phyloP scores from a whole-genome alignment of 225 moss, liverwort and hornwort species.

The Polytrichum commune region DNA sequence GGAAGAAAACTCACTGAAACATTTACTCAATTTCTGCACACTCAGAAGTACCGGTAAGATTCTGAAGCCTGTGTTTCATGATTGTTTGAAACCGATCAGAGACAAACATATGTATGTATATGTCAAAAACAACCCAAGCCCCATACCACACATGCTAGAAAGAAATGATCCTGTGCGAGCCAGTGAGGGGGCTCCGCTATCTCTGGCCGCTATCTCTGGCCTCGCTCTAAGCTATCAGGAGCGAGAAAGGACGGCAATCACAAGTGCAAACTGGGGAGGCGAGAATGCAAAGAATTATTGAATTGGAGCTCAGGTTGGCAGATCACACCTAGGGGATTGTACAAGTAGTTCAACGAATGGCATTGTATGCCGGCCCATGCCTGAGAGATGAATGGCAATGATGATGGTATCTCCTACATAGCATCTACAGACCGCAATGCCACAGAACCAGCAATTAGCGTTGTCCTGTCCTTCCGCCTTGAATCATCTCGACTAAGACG shows the following conservation, averaged over 20 bases:
- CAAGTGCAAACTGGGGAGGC: conserved; percentile 1
- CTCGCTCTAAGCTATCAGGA: conserved; percentile 2
- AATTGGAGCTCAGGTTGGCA: conserved; percentile 9
- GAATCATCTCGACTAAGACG: conserved; percentile 27
- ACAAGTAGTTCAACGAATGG: conserved; percentile 1
- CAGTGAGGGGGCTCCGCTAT: background rate
- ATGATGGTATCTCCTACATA: background rate
- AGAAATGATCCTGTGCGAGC: background rate
- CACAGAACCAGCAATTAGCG: background rate
- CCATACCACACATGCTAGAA: background rate
- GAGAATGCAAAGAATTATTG: background rate
- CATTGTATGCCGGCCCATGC: background rate
- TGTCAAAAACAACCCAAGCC: background rate
- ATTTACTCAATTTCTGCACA: no score
- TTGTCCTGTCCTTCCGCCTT: conserved; percentile 28
- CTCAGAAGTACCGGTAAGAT: no score
- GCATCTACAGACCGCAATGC: background rate
- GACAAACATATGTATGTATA: background rate
- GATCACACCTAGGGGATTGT: background rate
- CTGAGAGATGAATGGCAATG: background rate
- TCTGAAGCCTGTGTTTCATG: background rate
- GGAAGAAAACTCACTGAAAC: no score
- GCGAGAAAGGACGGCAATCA: background rate
- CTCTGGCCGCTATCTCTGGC: background rate
- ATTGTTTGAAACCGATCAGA: background rate